Evolutionary conservation across 345 rosid species (phyloP).

Genomic region (Salix caprea): DNA sequence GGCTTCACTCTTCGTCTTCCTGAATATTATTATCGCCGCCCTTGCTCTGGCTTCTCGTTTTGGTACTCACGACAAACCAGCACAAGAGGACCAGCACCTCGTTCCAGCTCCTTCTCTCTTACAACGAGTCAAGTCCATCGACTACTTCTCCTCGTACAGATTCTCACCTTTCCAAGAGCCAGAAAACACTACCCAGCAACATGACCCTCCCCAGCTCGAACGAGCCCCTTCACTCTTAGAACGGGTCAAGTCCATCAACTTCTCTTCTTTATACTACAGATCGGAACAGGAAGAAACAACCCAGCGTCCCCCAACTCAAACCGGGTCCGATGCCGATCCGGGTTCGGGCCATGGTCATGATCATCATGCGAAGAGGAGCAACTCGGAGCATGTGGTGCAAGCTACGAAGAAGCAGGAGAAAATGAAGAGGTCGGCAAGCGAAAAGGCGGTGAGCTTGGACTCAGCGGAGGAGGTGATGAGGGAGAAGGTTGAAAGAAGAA

Average conservation of each 20-base stretch:
- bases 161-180: constrained; percentile 25
- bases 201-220: constrained; percentile 7
- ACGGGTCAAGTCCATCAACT: constrained; percentile 56
- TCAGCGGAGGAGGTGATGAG: constrained; percentile 8
- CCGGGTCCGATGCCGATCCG: constrained; percentile 7
- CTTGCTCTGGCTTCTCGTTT: constrained; percentile 44
- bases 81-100: not conserved
- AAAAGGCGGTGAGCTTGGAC: constrained; percentile 24
- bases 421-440: constrained; percentile 75
- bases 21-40: constrained; percentile 64
- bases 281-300: constrained; percentile 1
- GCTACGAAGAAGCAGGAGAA: constrained; percentile 15
- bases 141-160: constrained; percentile 33
- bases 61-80: constrained; percentile 18
- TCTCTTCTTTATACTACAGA: constrained; percentile 23
- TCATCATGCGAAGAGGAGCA: constrained; percentile 36
- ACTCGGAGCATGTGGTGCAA: constrained; percentile 34
- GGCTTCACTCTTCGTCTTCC: constrained; percentile 51
- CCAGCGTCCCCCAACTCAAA: not conserved
- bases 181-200: not conserved
- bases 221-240: constrained; percentile 58
- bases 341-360: not conserved
- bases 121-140: constrained; percentile 59
- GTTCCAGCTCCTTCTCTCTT: constrained; percentile 52
- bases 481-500: constrained; percentile 20